Evolutionary conservation across 768 basidiomycete genomes (phyloP), one percentile per base, ranked within the genome.

Genomic region (Sarcodon aspratus): DNA sequence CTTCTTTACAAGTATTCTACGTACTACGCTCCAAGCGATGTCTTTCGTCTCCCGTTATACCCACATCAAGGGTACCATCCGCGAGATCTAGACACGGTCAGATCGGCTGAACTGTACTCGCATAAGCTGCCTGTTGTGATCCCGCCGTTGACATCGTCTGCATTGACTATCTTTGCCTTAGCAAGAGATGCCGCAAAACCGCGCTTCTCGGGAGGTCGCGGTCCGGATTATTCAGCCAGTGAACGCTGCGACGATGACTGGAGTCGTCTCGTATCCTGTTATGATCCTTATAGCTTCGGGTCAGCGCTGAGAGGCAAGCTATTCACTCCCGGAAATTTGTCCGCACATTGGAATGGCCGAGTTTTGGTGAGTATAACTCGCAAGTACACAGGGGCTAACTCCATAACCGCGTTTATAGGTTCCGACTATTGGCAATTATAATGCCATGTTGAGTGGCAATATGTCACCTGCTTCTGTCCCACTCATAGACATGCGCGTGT

Each of bases 291-390:
- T 45, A 51, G 50, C 3, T 45, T 50, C 27, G 36, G 58, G 8
- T 61, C 62, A 0, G 9, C 40, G 5, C 60, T 58, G 12, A 59
- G 63, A 45, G 65, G 63, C 9, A 52, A 49, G 6, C 63, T 66
- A 17, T 81, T 77, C 59, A 68, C 68, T 3, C 70, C 70, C 0
- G 82, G 82, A 6, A 57, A 67, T 3, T 64, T 83, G 55, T 61
- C 59, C 17, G 82, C 82, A 3, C 63, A 73, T 6, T 85, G 78
- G 79, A 71, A 79, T 51, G 84, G 85, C 3, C 67, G 75, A 15
- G 70, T 82, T 60, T 63, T 79, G 48, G 40, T 42, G 13, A 42
- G 13, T 9, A 8, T 27, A 42, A n/a, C 27, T 13, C 12, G 40
- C 40, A n/a, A 8, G 15, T 15, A 42, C 40, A 17, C 27, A 15